A percentile compares a stretch with the other conserved stretches of the same genome.
phyloP scores from a whole-genome alignment of 768 basidiomycete genomes.

The Kondoa malvinella region DNA sequence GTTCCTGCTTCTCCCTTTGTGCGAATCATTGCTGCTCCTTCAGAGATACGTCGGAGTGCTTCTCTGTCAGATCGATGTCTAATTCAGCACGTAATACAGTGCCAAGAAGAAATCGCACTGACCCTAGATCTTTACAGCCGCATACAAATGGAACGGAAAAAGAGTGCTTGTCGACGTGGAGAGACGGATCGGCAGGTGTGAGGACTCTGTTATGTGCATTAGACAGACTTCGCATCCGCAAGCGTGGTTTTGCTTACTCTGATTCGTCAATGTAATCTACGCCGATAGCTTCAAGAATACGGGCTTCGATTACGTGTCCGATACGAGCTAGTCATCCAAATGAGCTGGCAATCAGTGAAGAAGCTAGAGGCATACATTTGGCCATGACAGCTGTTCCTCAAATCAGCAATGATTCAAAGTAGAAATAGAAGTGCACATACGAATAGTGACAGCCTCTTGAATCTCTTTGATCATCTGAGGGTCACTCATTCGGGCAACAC shows the following conservation, averaged over 20 bases:
- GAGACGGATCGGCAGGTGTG: conserved; percentile 71
- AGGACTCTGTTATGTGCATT: conserved; percentile 44
- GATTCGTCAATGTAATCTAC: conserved; percentile 95
- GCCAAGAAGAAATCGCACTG: not conserved
- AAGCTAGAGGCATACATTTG: conserved; percentile 22
- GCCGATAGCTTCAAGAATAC: conserved; percentile 86
- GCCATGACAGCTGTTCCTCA: conserved; percentile 42
- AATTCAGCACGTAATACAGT: not conserved
- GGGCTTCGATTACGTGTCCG: conserved; percentile 76
- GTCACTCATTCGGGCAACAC: conserved; percentile 72
- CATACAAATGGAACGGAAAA: conserved; percentile 53
- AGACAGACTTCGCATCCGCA: not conserved
- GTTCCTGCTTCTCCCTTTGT: conserved; percentile 68
- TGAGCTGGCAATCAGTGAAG: not conserved
- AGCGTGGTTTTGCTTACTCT: conserved; percentile 32
- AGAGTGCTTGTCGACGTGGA: conserved; percentile 51
- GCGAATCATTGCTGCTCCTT: conserved; percentile 95
- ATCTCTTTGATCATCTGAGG: conserved; percentile 94
- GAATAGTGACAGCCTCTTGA: conserved; percentile 76
- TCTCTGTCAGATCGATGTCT: conserved; percentile 34
- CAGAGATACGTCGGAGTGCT: conserved; percentile 84
- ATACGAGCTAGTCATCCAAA: conserved; percentile 72
- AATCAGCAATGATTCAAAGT: not conserved
- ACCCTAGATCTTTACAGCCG: conserved; percentile 77
- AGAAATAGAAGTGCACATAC: not conserved